Evolutionary conservation across 2,329 filamentous ascomycete genomes (phyloP).

Genomic region (Talaromyces pinophilus): DNA sequence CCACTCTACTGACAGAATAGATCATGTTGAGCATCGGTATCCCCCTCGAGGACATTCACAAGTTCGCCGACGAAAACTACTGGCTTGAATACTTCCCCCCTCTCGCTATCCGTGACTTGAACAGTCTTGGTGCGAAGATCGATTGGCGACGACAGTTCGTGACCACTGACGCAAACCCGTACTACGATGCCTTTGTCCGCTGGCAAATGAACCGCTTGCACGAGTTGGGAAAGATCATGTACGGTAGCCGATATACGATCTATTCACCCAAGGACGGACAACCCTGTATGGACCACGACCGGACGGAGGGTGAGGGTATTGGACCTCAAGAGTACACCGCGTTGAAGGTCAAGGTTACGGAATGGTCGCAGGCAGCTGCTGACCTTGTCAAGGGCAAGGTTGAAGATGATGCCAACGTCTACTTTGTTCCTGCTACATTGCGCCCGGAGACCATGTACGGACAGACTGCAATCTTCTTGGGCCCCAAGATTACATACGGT

Average conservation of each 20-base stretch:
- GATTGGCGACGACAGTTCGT: slow-evolving; percentile 93
- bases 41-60: slow-evolving; percentile 82
- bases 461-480: slow-evolving; percentile 93
- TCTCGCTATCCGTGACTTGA: slow-evolving; percentile 74
- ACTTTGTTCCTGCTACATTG: slow-evolving; percentile 87
- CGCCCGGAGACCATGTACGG: slow-evolving; percentile 99
- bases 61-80: slow-evolving; percentile 85
- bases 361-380: slow-evolving; percentile 79
- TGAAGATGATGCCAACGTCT: slow-evolving; percentile 75
- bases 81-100: slow-evolving; percentile 93
- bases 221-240: slow-evolving; percentile 88
- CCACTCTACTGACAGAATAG: slow-evolving; percentile 39
- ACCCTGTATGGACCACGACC: slow-evolving; percentile 84
- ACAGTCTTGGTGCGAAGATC: slow-evolving; percentile 79
- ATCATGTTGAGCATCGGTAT: slow-evolving; percentile 93
- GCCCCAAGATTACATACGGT: slow-evolving; percentile 85
- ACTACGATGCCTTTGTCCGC: slow-evolving; percentile 90
- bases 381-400: slow-evolving; percentile 74
- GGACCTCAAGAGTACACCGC: slow-evolving; percentile 90
- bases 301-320: slow-evolving; percentile 76
- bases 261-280: slow-evolving; percentile 89
- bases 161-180: slow-evolving; percentile 94
- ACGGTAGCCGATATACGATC: slow-evolving; percentile 89
- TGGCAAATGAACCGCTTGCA: slow-evolving; percentile 97
- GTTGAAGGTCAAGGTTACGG: slow-evolving; percentile 84